Evolutionary conservation across 1,139 yeast genomes (phyloP), one percentile per base, ranked within the genome.

Genomic region (Diutina ranongensis): DNA sequence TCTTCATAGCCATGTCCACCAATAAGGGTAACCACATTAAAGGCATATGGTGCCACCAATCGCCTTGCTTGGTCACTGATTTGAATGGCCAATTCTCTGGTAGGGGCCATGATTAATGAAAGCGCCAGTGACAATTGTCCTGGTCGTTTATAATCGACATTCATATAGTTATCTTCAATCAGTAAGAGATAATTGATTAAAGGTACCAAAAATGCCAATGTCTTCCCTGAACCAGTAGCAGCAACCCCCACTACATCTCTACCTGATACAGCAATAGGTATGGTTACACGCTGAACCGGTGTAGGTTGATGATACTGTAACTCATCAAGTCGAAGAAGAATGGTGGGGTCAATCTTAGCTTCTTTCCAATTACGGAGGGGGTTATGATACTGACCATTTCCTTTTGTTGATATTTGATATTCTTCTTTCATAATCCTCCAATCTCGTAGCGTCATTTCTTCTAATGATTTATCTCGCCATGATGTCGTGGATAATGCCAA

Each of bases 81-180:
- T 60, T 92, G 97, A 50, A 82, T 79, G 0, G 96, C 97, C 55
- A 92, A 71, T 62, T 92, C 98, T 64, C 97, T 78, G 0, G 97
- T 88, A 0, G 98, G 98, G 0, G 92, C 96, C 45, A 92, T 61
- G 1, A 92, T 71, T 21, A 92, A 61, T 0, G 94, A 95, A 25
- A 69, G 51, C 0, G 74, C 63, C 47, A 62, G 62, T 54, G n/a
- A n/a, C 68, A 67, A 35, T 50, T 53, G 45, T 64, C 62, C 31
- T 49, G 61, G 64, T 47, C 58, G 66, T 13, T 52, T 49, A 46
- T 64, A 70, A 8, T 28, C 44, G 4, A 59, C 51, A 3, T 10
- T 13, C 47, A 68, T 49, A 49, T 63, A 69, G 40, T 70, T 72
- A 4, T 50, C 44, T 45, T 68, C 74, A 8, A 68, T 59, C 1